Evolutionary conservation across 179 eudicot genomes (phyloP).

Genomic region (Carnegiea gigantea): DNA sequence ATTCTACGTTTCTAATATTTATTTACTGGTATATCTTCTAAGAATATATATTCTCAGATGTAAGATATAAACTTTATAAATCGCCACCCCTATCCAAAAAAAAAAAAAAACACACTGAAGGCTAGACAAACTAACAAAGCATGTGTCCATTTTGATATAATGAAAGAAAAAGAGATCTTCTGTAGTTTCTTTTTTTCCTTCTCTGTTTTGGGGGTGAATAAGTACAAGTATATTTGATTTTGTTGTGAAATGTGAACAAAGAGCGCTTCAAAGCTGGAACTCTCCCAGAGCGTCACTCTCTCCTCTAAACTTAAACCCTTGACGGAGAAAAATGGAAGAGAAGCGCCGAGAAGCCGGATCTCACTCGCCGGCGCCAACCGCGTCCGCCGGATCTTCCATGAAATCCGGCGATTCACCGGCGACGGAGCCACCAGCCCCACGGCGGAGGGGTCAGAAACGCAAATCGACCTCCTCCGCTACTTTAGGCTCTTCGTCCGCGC

Average conservation of each 20-base stretch:
- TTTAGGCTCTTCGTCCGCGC: conserved; percentile 42
- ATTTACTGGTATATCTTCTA: too few species aligned
- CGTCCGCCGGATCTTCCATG: conserved; percentile 29
- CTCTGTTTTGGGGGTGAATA: not conserved
- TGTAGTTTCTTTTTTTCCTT: not conserved
- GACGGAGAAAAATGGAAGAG: conserved; percentile 52
- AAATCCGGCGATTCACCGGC: conserved; percentile 33
- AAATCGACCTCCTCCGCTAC: conserved; percentile 42
- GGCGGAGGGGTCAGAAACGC: conserved; percentile 82
- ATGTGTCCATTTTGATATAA: too few species aligned
- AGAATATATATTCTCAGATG: too few species aligned
- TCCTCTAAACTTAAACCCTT: conserved; percentile 12
- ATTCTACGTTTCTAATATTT: too few species aligned
- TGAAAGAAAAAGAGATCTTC: too few species aligned
- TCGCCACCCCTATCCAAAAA: too few species aligned
- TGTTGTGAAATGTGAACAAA: not conserved
- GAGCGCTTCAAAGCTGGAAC: not conserved
- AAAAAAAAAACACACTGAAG: too few species aligned
- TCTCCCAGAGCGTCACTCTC: not conserved
- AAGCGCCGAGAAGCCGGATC: conserved; percentile 55
- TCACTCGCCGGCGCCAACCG: conserved; percentile 37
- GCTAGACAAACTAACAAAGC: too few species aligned
- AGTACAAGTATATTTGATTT: conserved; percentile 8
- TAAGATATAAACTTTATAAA: too few species aligned
- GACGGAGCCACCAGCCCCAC: conserved; percentile 48